phyloP scores from a whole-genome alignment of 2,329 filamentous ascomycete species.

The Capronia epimyces region DNA sequence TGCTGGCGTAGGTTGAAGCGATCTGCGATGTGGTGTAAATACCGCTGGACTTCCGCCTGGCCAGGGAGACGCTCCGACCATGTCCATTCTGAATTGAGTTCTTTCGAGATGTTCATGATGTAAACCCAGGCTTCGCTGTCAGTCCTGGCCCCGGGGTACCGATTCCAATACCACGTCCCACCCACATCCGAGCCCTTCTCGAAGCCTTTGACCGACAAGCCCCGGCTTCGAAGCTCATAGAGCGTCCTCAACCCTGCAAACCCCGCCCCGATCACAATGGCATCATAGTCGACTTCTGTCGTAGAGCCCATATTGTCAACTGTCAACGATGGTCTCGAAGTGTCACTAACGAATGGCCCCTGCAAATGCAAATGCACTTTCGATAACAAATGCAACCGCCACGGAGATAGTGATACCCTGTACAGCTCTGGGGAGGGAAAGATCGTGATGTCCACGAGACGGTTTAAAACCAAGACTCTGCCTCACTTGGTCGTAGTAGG shows the following conservation, averaged over 20 bases:
- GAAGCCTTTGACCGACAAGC: constrained; percentile 45
- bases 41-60: constrained; percentile 39
- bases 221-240: constrained; percentile 48
- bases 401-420: too few relatives aligned
- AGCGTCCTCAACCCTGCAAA: constrained; percentile 47
- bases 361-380: too few relatives aligned
- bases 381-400: too few relatives aligned
- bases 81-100: constrained; percentile 37
- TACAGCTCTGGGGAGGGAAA: too few relatives aligned
- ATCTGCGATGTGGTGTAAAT: constrained; percentile 46
- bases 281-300: constrained; percentile 29
- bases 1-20: constrained; percentile 42
- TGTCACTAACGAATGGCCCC: too few relatives aligned
- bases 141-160: constrained; percentile 42
- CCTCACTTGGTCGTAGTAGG: too few relatives aligned
- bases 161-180: constrained; percentile 38
- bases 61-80: constrained; percentile 33
- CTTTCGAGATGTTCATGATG: constrained; percentile 24
- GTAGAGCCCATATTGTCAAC: too few relatives aligned
- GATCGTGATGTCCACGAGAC: too few relatives aligned
- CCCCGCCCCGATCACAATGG: constrained; percentile 30
- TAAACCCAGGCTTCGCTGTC: constrained; percentile 46
- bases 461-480: too few relatives aligned
- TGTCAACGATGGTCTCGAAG: too few relatives aligned
- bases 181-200: constrained; percentile 46